Base-by-base conservation (phyloP, 2,329 filamentous ascomycete species). In the Peltaster fructicola region DNA sequence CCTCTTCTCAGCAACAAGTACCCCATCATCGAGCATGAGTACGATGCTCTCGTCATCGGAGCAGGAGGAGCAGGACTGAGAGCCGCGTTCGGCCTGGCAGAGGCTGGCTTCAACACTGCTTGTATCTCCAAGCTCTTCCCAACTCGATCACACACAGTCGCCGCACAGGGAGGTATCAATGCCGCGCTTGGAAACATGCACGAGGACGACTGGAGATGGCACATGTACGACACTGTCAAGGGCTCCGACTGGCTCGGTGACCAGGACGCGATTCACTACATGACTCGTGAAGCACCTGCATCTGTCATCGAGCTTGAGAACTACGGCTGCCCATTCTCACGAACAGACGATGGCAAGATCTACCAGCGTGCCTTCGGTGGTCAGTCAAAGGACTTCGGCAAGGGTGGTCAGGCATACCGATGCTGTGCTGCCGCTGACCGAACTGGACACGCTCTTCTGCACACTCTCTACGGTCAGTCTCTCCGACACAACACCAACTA, bases 181-280 rank as follows among this genome's bases (percentile, higher is more conserved):
- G 79, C 79, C 29, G 79, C 79, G 25, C 65, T 88, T 29, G 79
- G 79, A 48, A 92, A 91, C 62, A 93, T 93, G 84, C 82, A 92
- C 65, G 71, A 85, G 63, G 84, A 93, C 48, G 82, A 93, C 61
- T 93, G 84, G 84, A 73, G 82, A 64, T 93, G 84, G 84, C 84
- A 93, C 61, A 93, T 93, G 84, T 93, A 93, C 64, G 84, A 93
- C 55, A 93, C 84, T 20, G 84, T 93, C 51, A 93, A 93, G 65
- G 84, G 84, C 38, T 91, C 80, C 38, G 84, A 93, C 63, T 93
- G 84, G 84, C 70, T 93, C 25, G 84, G 84, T 54, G 84, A 93
- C 56, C 84, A 93, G 58, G 84, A 93, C 52, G 84, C 84, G 38
- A 93, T 93, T 50, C 84, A 93, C 60, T 93, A 93, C 63, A 93